These are phyloP conservation scores for Citrullus mucosospermus DNA, from an alignment of 306 rosid species.

Conservation along the genomic window DNA sequence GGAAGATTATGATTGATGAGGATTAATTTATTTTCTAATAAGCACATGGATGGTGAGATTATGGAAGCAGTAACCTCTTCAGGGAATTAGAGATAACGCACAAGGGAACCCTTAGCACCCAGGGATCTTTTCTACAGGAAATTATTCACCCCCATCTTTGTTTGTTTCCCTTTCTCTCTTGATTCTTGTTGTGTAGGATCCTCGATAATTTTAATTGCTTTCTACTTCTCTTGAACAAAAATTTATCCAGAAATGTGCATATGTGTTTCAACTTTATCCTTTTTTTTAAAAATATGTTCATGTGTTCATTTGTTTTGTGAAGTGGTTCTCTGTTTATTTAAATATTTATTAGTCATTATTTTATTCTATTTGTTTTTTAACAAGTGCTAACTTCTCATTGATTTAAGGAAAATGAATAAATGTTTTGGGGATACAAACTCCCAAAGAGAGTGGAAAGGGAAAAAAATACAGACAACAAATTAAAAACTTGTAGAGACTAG, in stretches of 20 bases:
- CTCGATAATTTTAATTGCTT: background rate
- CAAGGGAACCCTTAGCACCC: background rate
- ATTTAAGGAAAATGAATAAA: too few relatives aligned
- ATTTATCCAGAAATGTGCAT: background rate
- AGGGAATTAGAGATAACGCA: background rate
- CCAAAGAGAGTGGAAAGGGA: too few relatives aligned
- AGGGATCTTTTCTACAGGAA: background rate
- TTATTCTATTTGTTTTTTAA: too few relatives aligned
- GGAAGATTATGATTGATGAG: background rate
- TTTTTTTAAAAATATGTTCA: background rate
- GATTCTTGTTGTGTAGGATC: background rate
- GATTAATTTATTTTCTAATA: background rate
- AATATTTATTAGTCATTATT: background rate
- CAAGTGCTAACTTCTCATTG: too few relatives aligned
- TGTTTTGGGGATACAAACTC: too few relatives aligned
- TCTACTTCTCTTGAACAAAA: slow-evolving; percentile 1
- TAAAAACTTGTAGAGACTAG: too few relatives aligned
- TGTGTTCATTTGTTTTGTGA: background rate
- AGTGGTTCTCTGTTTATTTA: background rate
- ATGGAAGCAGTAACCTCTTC: background rate
- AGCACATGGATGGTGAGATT: background rate
- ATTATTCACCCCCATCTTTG: background rate
- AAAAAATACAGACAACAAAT: too few relatives aligned
- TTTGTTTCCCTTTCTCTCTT: background rate
- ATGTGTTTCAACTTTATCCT: background rate